A percentile compares a stretch with the other conserved stretches of the same genome.
Evolutionary conservation across 805 yeast species (phyloP).

Genomic region (Yarrowia phangngaensis): DNA sequence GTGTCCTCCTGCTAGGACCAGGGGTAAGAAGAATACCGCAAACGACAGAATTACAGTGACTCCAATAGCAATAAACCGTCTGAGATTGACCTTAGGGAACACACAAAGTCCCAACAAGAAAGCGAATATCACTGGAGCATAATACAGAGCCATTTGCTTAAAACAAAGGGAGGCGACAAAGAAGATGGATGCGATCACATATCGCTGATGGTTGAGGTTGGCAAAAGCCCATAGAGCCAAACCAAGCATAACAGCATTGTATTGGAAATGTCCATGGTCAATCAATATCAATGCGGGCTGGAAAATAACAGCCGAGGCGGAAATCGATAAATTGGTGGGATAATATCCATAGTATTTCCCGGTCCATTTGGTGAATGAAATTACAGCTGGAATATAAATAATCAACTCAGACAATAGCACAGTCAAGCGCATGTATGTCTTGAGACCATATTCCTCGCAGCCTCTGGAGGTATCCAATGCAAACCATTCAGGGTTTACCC

Average conservation of each 20-base stretch:
- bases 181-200: conserved; percentile 65
- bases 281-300: conserved; percentile 80
- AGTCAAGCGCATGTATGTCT: conserved; percentile 80
- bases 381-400: conserved; percentile 74
- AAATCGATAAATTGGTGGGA: conserved; percentile 70
- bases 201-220: conserved; percentile 59
- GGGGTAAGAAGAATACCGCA: conserved; percentile 54
- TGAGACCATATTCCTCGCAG: conserved; percentile 59
- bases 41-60: conserved; percentile 58
- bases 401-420: conserved; percentile 71
- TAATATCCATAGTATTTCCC: conserved; percentile 55
- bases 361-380: conserved; percentile 64
- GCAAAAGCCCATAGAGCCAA: conserved; percentile 64
- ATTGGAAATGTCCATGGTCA: conserved; percentile 98
- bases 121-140: conserved; percentile 82
- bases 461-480: conserved; percentile 71
- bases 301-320: conserved; percentile 72
- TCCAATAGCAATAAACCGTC: conserved; percentile 59
- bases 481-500: conserved; percentile 72
- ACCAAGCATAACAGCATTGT: conserved; percentile 91
- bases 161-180: conserved; percentile 76
- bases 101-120: conserved; percentile 61
- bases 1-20: conserved; percentile 44
- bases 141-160: conserved; percentile 94
- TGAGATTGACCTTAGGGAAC: conserved; percentile 48